Base-by-base conservation (phyloP, 1,284 basidiomycete genomes). In the Exsudoporus floridanus region DNA sequence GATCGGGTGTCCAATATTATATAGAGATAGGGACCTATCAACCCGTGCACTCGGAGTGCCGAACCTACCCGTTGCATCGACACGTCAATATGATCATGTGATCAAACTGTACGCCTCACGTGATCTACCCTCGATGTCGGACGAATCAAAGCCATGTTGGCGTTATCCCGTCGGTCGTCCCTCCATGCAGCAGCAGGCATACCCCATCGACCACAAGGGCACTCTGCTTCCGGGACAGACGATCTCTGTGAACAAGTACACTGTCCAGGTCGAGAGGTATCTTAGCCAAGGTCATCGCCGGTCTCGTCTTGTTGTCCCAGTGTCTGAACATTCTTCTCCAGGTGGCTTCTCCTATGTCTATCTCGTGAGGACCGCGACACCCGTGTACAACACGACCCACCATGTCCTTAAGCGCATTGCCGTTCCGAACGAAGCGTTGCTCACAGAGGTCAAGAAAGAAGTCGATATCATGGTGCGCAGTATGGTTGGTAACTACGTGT, bases 261-360 rank as follows among this genome's bases (percentile, higher is more conserved):
- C 80, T 31, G 94, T 99, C 52, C 86, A 90, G 52, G 84, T 69
- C 31, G 87, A 92, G 62, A 77, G 88, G 64, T 99, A 97, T 77
- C 83, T 99, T 46, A 92, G 88, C 48, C 95, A 98, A 84, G 95
- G 94, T 88, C 60, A 58, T 61, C 50, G 30, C 46, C 49, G 36
- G 28, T 36, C 40, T 54, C 53, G 31, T 28, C 38, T 25, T 45
- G 27, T 35, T 33, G n/a, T 41, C 27, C 31, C 45, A 13, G n/a
- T 34, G 14, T 51, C 46, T 60, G 39, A 64, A 45, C 12, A 13
- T 14, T 38, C 28, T 47, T 55, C 25, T 51, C 43, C n/a, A 94
- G 94, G 94, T 73, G 97, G 97, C 16, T 99, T 98, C 71, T 96
- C 97, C 2, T 92, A 98, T 74, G 96, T 99, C 45, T 99, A 99